These are phyloP conservation scores for Pharus latifolius DNA, from an alignment of 176 grass and related monocot species.

Conservation along the genomic window DNA sequence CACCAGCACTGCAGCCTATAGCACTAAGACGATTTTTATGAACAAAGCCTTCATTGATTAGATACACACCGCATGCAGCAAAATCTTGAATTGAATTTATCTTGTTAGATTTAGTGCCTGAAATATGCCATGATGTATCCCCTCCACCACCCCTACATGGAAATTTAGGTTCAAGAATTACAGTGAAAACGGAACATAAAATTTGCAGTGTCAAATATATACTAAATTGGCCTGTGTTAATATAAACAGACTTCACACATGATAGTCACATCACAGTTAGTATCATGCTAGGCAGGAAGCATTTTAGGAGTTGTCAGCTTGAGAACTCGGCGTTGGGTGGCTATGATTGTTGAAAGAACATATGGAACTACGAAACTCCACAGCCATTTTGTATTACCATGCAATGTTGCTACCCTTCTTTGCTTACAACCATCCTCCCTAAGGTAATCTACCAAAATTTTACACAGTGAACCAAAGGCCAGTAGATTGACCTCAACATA, in stretches of 20 bases:
- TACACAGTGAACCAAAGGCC: too few relatives aligned
- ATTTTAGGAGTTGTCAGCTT: not conserved
- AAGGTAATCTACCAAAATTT: too few relatives aligned
- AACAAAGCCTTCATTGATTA: conserved; percentile 76
- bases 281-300: not conserved
- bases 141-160: conserved; percentile 63
- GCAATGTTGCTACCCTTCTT: too few relatives aligned
- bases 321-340: too few relatives aligned
- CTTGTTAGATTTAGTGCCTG: conserved; percentile 71
- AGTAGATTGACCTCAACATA: too few relatives aligned
- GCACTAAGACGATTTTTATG: conserved; percentile 69
- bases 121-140: conserved; percentile 56
- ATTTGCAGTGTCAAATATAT: not conserved
- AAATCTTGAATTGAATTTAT: conserved; percentile 89
- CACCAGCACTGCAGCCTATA: conserved; percentile 79
- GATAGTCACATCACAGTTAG: not conserved
- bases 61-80: conserved; percentile 57
- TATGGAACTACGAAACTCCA: too few relatives aligned
- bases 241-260: not conserved
- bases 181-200: conserved; percentile 5
- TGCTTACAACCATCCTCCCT: too few relatives aligned
- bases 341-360: too few relatives aligned
- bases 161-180: conserved; percentile 11
- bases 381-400: too few relatives aligned
- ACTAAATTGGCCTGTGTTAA: not conserved